Evolutionary conservation across 441 rosid genomes (phyloP).

Genomic region (Capsella rubella): DNA sequence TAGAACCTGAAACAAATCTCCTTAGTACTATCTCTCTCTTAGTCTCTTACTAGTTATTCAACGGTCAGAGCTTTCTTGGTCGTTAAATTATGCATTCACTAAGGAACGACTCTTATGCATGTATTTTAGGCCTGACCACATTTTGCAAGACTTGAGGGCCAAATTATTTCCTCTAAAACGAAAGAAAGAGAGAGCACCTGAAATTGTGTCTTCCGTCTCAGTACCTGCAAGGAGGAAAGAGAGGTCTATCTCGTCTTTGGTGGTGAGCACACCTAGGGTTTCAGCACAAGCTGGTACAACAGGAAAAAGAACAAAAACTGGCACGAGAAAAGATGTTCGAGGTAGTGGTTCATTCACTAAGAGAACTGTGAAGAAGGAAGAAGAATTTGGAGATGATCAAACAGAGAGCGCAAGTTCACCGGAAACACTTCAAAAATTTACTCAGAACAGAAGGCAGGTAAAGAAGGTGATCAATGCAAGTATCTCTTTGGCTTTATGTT

Average conservation of each 20-base stretch:
- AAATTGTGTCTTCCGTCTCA: constrained; percentile 50
- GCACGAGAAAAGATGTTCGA: constrained; percentile 55
- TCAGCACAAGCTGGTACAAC: constrained; percentile 58
- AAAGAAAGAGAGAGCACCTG: constrained; percentile 35
- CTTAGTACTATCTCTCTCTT: neutral
- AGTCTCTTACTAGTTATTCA: constrained; percentile 2
- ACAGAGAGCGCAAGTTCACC: constrained; percentile 61
- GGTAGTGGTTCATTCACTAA: constrained; percentile 53
- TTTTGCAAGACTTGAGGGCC: constrained; percentile 71
- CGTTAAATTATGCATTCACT: constrained; percentile 8
- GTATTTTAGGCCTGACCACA: constrained; percentile 72
- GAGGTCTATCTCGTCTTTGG: constrained; percentile 77
- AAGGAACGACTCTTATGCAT: constrained; percentile 26
- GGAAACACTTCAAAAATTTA: constrained; percentile 55
- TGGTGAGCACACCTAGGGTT: constrained; percentile 67
- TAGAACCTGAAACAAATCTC: constrained; percentile 17
- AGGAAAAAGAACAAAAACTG: constrained; percentile 64
- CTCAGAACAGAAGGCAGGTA: constrained; percentile 66
- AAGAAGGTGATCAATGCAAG: constrained; percentile 33
- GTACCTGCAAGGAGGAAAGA: constrained; percentile 71
- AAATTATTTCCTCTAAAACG: constrained; percentile 61
- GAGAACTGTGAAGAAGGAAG: constrained; percentile 60
- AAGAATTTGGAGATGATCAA: constrained; percentile 54
- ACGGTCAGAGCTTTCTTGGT: constrained; percentile 30
- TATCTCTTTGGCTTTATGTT: constrained; percentile 30